These are phyloP conservation scores for Russula compacta DNA, from an alignment of 768 basidiomycete species.

Conservation along the genomic window DNA sequence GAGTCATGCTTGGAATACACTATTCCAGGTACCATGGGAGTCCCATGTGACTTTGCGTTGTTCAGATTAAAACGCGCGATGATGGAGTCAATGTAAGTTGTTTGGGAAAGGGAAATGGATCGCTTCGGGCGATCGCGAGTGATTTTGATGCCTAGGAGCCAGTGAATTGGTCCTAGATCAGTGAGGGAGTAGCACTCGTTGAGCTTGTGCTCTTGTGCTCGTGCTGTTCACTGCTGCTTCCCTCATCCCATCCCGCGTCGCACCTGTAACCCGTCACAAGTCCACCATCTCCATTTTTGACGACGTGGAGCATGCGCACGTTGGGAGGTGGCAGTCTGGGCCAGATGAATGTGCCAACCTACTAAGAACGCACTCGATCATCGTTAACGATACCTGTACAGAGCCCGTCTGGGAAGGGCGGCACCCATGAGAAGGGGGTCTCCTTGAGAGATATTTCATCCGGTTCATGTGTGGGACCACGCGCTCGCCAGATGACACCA, in stretches of 20 bases:
- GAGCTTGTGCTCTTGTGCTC: not conserved
- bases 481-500: constrained; percentile 46
- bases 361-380: constrained; percentile 32
- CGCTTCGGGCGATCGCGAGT: not conserved
- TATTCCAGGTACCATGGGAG: no score
- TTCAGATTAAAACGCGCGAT: no score
- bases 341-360: constrained; percentile 44
- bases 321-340: constrained; percentile 28
- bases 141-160: not conserved
- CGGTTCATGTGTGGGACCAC: constrained; percentile 36
- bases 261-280: no score
- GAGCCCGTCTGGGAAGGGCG: constrained; percentile 32
- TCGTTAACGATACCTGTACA: constrained; percentile 37
- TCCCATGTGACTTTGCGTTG: no score
- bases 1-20: no score
- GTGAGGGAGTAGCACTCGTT: no score
- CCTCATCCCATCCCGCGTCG: no score
- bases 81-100: not conserved
- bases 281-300: not conserved
- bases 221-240: no score
- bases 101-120: not conserved
- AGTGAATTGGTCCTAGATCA: no score
- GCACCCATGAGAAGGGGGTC: constrained; percentile 42
- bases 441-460: constrained; percentile 30
- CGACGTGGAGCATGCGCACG: constrained; percentile 1